Percentiles rank a stretch among this genome's conserved stretches.
These are phyloP conservation scores for Penicillium tannophilum DNA, from an alignment of 495 filamentous ascomycete species.

Conservation along the genomic window DNA sequence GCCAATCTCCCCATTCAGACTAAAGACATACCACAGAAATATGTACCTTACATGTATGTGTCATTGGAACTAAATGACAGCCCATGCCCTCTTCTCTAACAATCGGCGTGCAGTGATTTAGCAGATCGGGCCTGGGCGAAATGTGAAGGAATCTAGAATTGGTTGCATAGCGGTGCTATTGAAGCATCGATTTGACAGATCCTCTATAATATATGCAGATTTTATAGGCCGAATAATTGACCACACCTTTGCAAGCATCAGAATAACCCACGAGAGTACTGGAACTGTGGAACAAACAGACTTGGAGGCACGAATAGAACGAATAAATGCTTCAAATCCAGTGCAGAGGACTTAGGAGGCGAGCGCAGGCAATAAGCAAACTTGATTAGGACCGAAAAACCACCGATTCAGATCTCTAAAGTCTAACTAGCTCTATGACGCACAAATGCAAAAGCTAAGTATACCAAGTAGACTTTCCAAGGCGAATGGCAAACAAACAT, in stretches of 20 bases:
- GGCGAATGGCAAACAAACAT: not conserved
- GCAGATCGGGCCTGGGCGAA: too few relatives aligned
- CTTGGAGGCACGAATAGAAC: not conserved
- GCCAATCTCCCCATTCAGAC: too few relatives aligned
- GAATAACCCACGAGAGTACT: not conserved
- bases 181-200: too few relatives aligned
- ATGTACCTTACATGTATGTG: too few relatives aligned
- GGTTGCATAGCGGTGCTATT: too few relatives aligned
- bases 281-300: not conserved
- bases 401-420: not conserved
- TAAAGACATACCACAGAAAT: too few relatives aligned
- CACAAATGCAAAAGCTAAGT: not conserved
- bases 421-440: slow-evolving; percentile 4
- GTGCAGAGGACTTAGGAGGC: not conserved
- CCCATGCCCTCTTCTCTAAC: too few relatives aligned
- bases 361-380: not conserved
- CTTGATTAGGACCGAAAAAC: not conserved
- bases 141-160: too few relatives aligned
- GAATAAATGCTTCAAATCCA: not conserved
- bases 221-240: not conserved
- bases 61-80: too few relatives aligned
- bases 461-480: not conserved
- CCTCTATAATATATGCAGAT: not conserved
- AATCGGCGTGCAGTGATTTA: too few relatives aligned
- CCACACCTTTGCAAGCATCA: not conserved